Percentiles rank a stretch among this genome's conserved stretches.
phyloP scores from a whole-genome alignment of 495 filamentous ascomycete species.

The Hyaloscypha variabilis region DNA sequence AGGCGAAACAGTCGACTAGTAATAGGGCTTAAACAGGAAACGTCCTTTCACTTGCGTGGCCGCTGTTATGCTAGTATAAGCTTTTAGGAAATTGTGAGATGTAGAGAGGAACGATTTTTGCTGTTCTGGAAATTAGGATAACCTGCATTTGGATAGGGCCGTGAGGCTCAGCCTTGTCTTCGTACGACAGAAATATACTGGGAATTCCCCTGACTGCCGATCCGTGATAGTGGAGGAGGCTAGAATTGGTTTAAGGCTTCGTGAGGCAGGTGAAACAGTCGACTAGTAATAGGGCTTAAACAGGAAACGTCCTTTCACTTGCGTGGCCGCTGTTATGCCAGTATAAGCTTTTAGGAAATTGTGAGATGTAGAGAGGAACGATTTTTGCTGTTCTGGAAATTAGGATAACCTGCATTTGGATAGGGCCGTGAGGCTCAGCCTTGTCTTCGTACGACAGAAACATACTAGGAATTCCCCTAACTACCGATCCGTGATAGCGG shows the following conservation, averaged over 20 bases:
- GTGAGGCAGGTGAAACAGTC: background rate
- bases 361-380: background rate
- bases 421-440: background rate
- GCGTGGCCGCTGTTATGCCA: background rate
- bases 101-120: background rate
- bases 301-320: background rate
- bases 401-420: background rate
- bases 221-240: background rate
- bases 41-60: background rate
- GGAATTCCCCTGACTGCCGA: background rate
- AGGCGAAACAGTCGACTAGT: background rate
- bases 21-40: background rate
- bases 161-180: constrained; percentile 3
- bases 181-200: background rate
- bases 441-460: background rate
- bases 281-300: background rate
- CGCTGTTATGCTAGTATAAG: background rate
- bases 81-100: background rate
- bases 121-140: background rate
- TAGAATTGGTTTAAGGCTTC: background rate
- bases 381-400: background rate
- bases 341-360: background rate
- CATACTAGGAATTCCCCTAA: background rate
- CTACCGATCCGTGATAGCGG: background rate
- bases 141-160: background rate